Evolutionary conservation across 2,329 filamentous ascomycete species (phyloP).

Genomic region (Chaetomiaceae sp.): DNA sequence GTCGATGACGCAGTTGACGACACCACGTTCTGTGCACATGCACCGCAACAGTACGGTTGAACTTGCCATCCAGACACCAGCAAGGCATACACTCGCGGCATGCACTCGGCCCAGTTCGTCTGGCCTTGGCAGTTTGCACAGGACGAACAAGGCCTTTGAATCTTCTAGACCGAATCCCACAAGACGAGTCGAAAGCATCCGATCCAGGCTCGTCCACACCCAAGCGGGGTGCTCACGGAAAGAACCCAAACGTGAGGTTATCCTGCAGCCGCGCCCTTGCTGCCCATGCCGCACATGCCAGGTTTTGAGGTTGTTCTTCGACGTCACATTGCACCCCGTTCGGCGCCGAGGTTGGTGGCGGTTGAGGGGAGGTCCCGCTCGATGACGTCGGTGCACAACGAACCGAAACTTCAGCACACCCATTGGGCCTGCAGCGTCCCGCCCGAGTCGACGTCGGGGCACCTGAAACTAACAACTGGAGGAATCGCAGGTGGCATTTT

Average conservation of each 20-base stretch:
- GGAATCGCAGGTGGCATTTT: too few relatives aligned
- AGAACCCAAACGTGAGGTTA: too few relatives aligned
- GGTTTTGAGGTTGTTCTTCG: slow-evolving; percentile 10
- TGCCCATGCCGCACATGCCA: slow-evolving; percentile 7
- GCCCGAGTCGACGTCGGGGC: neutral
- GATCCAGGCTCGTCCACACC: too few relatives aligned
- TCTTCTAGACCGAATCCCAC: neutral
- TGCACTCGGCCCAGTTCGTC: too few relatives aligned
- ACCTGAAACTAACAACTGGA: too few relatives aligned
- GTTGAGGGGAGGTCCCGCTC: slow-evolving; percentile 12
- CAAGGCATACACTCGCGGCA: neutral
- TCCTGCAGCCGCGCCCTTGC: too few relatives aligned
- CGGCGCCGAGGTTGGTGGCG: slow-evolving; percentile 1
- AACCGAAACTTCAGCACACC: neutral
- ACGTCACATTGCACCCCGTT: slow-evolving; percentile 15
- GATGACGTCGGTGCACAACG: slow-evolving; percentile 20
- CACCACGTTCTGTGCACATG: too few relatives aligned
- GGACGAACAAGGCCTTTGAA: neutral
- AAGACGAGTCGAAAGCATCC: neutral
- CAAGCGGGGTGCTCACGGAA: too few relatives aligned
- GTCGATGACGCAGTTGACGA: slow-evolving; percentile 9
- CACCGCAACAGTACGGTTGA: neutral
- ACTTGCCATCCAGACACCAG: neutral
- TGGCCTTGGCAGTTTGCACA: too few relatives aligned
- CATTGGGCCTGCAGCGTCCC: neutral